Evolutionary conservation across 352 stramenopile genomes (phyloP).

Genomic region (Phytopythium mirpurense): DNA sequence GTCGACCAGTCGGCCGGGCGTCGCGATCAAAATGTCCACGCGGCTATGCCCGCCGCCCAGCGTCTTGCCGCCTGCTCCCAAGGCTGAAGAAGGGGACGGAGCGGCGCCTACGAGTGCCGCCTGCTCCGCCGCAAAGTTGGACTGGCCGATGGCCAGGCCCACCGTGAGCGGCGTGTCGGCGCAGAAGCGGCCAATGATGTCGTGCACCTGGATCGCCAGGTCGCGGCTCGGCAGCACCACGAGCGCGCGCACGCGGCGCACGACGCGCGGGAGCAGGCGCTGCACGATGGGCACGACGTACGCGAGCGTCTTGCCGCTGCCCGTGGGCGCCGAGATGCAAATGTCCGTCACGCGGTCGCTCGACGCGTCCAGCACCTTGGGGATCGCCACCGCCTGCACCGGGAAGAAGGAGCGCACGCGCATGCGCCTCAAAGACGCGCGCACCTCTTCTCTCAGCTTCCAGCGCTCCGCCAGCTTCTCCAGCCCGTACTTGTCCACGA

Average conservation of each 20-base stretch:
- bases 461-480: constrained; percentile 53
- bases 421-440: constrained; percentile 29
- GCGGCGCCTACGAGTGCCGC: constrained; percentile 41
- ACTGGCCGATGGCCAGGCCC: constrained; percentile 90
- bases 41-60: constrained; percentile 67
- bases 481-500: constrained; percentile 62
- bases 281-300: constrained; percentile 97
- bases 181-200: constrained; percentile 60
- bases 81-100: not conserved
- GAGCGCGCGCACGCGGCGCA: constrained; percentile 90
- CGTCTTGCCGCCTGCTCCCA: constrained; percentile 1
- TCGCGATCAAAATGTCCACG: constrained; percentile 97
- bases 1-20: constrained; percentile 95
- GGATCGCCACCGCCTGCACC: constrained; percentile 94
- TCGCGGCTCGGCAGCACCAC: constrained; percentile 97
- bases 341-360: constrained; percentile 88
- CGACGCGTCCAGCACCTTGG: constrained; percentile 83
- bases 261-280: constrained; percentile 66
- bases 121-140: constrained; percentile 85
- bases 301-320: constrained; percentile 96
- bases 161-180: constrained; percentile 78
- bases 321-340: constrained; percentile 96
- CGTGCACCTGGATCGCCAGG: constrained; percentile 89
- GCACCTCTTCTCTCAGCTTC: constrained; percentile 38
- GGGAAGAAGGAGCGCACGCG: constrained; percentile 91